A percentile compares a stretch with the other conserved stretches of the same genome.
Evolutionary conservation across 1,284 basidiomycete species (phyloP).

Genomic region (Hortiboletus rubellus): DNA sequence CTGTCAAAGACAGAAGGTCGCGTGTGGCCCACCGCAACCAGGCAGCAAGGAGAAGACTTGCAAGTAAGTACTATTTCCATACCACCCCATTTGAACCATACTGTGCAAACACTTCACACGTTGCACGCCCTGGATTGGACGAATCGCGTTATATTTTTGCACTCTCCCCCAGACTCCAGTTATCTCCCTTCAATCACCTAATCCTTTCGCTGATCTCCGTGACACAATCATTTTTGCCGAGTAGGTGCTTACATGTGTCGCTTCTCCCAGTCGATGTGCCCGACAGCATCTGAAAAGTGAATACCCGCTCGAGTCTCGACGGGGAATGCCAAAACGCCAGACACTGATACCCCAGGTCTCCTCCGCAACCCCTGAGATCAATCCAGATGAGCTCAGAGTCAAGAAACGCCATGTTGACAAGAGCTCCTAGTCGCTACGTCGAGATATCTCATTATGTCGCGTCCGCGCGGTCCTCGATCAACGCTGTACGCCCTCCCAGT

Average conservation of each 20-base stretch:
- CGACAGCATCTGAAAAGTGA: conserved; percentile 57
- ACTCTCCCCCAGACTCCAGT: neutral
- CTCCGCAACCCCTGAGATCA: conserved; percentile 28
- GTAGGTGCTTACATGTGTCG: conserved; percentile 20
- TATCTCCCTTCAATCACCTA: conserved; percentile 26
- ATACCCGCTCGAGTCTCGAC: conserved; percentile 57
- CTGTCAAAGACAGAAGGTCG: conserved; percentile 64
- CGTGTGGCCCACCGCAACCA: conserved; percentile 54
- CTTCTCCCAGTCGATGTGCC: conserved; percentile 54
- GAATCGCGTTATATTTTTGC: neutral
- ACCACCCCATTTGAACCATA: neutral
- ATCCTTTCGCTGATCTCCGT: conserved; percentile 22
- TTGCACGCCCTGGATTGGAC: conserved; percentile 10
- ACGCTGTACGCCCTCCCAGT: neutral
- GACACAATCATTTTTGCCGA: conserved; percentile 10
- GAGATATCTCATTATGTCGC: conserved; percentile 4
- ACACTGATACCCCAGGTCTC: conserved; percentile 34
- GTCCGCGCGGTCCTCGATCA: conserved; percentile 8
- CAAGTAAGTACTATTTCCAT: conserved; percentile 49
- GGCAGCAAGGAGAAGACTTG: conserved; percentile 55
- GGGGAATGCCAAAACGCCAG: conserved; percentile 57
- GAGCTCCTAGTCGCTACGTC: conserved; percentile 15
- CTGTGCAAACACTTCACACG: conserved; percentile 6
- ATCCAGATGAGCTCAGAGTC: conserved; percentile 19
- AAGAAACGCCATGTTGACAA: conserved; percentile 34